Percentiles rank a stretch among this genome's conserved stretches.
phyloP scores from a whole-genome alignment of 2,329 filamentous ascomycete species.

The Lachnellula cervina region DNA sequence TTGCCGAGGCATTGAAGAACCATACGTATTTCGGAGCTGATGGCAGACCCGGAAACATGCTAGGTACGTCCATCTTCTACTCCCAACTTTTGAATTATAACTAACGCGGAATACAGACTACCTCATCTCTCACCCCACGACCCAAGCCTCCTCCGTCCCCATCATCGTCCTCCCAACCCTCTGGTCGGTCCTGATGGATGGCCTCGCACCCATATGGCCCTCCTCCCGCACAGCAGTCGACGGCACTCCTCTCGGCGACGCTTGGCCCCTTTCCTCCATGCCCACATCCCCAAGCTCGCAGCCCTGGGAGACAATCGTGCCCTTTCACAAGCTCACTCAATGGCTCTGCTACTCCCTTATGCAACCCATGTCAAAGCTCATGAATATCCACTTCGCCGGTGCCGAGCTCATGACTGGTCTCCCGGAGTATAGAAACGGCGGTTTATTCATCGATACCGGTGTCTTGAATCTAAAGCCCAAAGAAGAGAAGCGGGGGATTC shows the following conservation, averaged over 20 bases:
- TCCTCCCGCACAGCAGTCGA: constrained; percentile 80
- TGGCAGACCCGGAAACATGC: constrained; percentile 86
- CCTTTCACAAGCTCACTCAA: constrained; percentile 91
- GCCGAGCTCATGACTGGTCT: constrained; percentile 79
- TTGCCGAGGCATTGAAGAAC: constrained; percentile 73
- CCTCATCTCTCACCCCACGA: constrained; percentile 85
- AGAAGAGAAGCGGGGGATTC: constrained; percentile 66
- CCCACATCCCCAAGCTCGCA: constrained; percentile 49
- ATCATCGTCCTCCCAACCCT: constrained; percentile 83
- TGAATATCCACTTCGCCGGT: constrained; percentile 76
- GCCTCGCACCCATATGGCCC: constrained; percentile 85
- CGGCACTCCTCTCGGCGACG: constrained; percentile 82
- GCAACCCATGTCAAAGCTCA: constrained; percentile 79
- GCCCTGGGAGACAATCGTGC: constrained; percentile 76
- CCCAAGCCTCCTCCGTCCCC: constrained; percentile 80
- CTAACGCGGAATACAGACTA: constrained; percentile 59
- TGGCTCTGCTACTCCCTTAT: constrained; percentile 94
- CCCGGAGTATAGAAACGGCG: constrained; percentile 89
- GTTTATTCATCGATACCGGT: constrained; percentile 79
- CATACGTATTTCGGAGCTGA: constrained; percentile 78
- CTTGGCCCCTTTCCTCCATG: constrained; percentile 86
- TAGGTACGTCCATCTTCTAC: constrained; percentile 55
- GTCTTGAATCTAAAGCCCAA: constrained; percentile 69
- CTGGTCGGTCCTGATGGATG: constrained; percentile 87
- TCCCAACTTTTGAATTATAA: background rate